Evolutionary conservation across 208 protist species (phyloP).

Genomic region (Borovskyia barvae): DNA sequence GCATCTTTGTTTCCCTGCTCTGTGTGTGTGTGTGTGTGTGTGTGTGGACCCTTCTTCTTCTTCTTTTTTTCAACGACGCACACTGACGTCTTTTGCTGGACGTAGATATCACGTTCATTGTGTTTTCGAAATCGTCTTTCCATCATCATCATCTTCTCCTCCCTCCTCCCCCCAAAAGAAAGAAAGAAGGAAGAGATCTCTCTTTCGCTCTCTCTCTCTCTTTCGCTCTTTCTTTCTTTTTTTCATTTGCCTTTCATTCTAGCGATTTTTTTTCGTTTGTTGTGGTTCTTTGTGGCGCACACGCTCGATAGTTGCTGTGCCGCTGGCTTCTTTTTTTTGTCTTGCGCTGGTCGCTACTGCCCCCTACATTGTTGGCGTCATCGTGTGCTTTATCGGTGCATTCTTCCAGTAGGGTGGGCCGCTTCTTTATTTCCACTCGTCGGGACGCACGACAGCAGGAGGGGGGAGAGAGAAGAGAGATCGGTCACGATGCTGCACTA

Average conservation of each 20-base stretch:
- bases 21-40: background rate
- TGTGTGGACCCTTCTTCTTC: background rate
- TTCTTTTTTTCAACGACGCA: background rate
- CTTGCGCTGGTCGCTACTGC: background rate
- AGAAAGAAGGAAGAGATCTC: background rate
- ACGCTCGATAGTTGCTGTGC: background rate
- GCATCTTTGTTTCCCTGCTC: background rate
- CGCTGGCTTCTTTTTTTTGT: slow-evolving; percentile 1
- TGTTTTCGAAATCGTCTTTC: too few species aligned
- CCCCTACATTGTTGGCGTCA: too few species aligned
- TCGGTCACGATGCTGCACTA: slow-evolving; percentile 1
- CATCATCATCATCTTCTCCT: too few species aligned
- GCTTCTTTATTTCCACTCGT: too few species aligned
- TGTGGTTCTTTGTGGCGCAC: slow-evolving; percentile 10
- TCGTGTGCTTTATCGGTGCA: too few species aligned
- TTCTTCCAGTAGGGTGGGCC: too few species aligned
- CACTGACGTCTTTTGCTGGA: too few species aligned
- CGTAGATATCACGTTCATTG: too few species aligned
- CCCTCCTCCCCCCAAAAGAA: too few species aligned
- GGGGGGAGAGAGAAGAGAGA: too few species aligned
- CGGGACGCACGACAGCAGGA: too few species aligned
- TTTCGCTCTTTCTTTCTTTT: background rate
- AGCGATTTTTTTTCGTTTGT: slow-evolving; percentile 12
- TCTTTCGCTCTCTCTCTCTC: background rate
- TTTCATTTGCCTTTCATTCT: background rate